phyloP scores from a whole-genome alignment of 257 asterid genomes.

The Prunella vulgaris region DNA sequence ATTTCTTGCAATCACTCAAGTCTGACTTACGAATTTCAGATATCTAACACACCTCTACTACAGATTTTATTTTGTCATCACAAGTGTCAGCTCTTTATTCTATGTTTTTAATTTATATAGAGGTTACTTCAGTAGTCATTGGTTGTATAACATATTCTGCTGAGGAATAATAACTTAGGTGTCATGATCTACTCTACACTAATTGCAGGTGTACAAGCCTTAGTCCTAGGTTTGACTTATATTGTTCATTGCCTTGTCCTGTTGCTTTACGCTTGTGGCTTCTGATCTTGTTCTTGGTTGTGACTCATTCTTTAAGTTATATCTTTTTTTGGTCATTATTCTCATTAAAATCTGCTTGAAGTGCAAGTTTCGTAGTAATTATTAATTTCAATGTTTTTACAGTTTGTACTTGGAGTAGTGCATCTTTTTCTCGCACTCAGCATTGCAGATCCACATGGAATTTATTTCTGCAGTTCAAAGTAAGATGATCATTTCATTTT shows the following conservation, averaged over 20 bases:
- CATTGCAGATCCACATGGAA: conserved; percentile 46
- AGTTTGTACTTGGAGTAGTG: conserved; percentile 81
- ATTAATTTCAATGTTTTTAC: conserved; percentile 22
- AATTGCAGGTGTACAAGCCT: conserved; percentile 8
- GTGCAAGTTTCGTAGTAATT: conserved; percentile 22
- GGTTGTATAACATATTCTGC: conserved; percentile 1
- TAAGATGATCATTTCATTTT: conserved; percentile 25
- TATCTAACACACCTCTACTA: not conserved
- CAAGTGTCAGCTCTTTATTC: not conserved
- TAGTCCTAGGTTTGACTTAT: conserved; percentile 2
- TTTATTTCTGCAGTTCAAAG: conserved; percentile 64
- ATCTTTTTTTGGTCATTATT: conserved; percentile 8
- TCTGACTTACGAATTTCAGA: conserved; percentile 3
- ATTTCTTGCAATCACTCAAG: not conserved
- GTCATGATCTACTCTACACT: not conserved
- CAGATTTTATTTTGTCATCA: not conserved
- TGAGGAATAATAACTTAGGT: not conserved
- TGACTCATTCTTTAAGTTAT: not conserved
- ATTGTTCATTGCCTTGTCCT: not conserved
- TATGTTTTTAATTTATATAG: not conserved
- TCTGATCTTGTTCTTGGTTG: not conserved
- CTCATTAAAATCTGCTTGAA: not conserved
- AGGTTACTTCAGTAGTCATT: not conserved
- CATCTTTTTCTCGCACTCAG: conserved; percentile 47
- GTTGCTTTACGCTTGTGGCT: conserved; percentile 1